phyloP scores from a whole-genome alignment of 768 basidiomycete species.

The Inosperma sp. region DNA sequence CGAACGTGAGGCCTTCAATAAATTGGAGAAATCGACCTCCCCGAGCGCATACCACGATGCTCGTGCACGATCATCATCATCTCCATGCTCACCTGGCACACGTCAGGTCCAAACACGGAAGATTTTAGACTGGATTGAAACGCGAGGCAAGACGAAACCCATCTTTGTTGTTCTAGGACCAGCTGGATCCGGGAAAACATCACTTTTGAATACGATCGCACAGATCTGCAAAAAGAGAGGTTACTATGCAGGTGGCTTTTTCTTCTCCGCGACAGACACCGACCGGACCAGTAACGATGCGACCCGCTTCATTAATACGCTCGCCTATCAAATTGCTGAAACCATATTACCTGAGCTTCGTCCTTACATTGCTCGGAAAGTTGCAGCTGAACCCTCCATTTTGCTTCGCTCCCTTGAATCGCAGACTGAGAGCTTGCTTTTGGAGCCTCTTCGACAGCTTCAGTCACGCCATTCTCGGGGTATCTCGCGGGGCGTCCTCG shows the following conservation, averaged over 20 bases:
- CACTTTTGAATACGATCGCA: constrained; percentile 11
- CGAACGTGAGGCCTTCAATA: too few species aligned
- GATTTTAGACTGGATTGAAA: too few species aligned
- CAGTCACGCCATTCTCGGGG: neutral
- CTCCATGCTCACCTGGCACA: too few species aligned
- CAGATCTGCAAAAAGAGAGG: neutral
- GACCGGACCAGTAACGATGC: constrained; percentile 4
- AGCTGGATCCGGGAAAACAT: constrained; percentile 12
- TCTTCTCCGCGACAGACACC: constrained; percentile 7
- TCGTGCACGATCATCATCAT: too few species aligned
- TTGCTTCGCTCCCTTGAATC: neutral
- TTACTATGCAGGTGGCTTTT: constrained; percentile 9
- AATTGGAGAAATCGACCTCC: too few species aligned
- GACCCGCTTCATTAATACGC: constrained; percentile 7
- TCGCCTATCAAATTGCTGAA: constrained; percentile 11
- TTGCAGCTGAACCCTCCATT: neutral
- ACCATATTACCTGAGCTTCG: neutral
- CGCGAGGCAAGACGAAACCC: too few species aligned
- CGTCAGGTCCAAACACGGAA: too few species aligned
- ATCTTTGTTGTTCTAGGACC: too few species aligned
- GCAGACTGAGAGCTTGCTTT: neutral
- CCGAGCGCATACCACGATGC: too few species aligned
- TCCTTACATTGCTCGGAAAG: neutral
- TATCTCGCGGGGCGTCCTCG: neutral
- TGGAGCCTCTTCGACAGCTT: neutral